These are phyloP conservation scores for Suillus placidus DNA, from an alignment of 768 basidiomycete genomes.

Conservation along the genomic window DNA sequence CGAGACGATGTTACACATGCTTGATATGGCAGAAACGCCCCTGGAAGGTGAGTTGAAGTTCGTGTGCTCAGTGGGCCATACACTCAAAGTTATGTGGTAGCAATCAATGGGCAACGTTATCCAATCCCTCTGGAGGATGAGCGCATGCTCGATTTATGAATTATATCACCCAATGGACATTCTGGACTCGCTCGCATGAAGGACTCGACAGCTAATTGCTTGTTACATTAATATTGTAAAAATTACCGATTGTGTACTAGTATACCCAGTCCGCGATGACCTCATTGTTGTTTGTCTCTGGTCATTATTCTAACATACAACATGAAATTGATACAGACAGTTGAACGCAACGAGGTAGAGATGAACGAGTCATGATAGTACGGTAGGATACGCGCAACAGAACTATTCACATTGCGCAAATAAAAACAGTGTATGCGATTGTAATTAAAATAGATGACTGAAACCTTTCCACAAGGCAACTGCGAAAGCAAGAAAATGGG, in stretches of 20 bases:
- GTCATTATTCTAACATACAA: conserved; percentile 4
- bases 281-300: background rate
- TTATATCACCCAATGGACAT: background rate
- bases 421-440: background rate
- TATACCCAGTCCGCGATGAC: background rate
- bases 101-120: conserved; percentile 34
- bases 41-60: conserved; percentile 30
- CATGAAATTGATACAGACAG: conserved; percentile 3
- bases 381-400: conserved; percentile 10
- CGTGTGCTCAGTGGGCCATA: conserved; percentile 16
- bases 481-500: conserved; percentile 20
- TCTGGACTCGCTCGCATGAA: background rate
- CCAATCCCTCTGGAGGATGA: conserved; percentile 32
- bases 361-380: conserved; percentile 23
- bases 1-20: conserved; percentile 44
- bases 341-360: conserved; percentile 25
- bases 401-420: conserved; percentile 18
- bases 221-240: background rate
- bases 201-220: background rate
- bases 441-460: conserved; percentile 12
- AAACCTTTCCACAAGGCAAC: background rate
- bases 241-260: background rate
- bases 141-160: conserved; percentile 35
- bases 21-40: conserved; percentile 50
- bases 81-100: conserved; percentile 35